phyloP scores from a whole-genome alignment of 306 rosid genomes.

The Acacia acuminata region DNA sequence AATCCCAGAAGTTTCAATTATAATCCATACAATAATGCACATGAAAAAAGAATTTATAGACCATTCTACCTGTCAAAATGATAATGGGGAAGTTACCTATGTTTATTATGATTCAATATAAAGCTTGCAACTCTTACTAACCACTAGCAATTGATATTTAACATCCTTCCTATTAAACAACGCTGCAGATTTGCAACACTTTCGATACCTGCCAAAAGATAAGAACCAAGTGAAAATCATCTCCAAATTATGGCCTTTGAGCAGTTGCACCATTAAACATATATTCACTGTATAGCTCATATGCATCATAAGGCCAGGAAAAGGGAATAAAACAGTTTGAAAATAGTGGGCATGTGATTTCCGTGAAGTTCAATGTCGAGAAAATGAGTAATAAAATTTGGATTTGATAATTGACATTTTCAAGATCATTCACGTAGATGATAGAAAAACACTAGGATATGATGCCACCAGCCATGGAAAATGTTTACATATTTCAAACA shows the following conservation, averaged over 20 bases:
- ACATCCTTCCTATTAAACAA: slow-evolving; percentile 55
- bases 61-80: slow-evolving; percentile 22
- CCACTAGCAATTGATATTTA: slow-evolving; percentile 46
- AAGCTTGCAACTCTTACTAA: slow-evolving; percentile 42
- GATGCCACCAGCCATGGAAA: not conserved
- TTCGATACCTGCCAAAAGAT: slow-evolving; percentile 52
- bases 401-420: not conserved
- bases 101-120: slow-evolving; percentile 40
- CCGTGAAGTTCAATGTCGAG: not conserved
- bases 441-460: not conserved
- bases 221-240: slow-evolving; percentile 28
- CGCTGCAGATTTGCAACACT: slow-evolving; percentile 51
- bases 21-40: not conserved
- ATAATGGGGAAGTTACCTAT: slow-evolving; percentile 37
- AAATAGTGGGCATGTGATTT: not conserved
- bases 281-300: not conserved
- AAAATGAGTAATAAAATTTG: not conserved
- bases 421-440: not conserved
- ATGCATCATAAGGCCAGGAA: slow-evolving; percentile 4
- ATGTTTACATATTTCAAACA: not conserved
- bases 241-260: slow-evolving; percentile 26
- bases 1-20: not conserved
- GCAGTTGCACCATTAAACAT: not conserved
- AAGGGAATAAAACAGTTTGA: not conserved
- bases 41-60: not conserved